Evolutionary conservation across 2,329 filamentous ascomycete species (phyloP).

Genomic region (Aspergillus tanneri): DNA sequence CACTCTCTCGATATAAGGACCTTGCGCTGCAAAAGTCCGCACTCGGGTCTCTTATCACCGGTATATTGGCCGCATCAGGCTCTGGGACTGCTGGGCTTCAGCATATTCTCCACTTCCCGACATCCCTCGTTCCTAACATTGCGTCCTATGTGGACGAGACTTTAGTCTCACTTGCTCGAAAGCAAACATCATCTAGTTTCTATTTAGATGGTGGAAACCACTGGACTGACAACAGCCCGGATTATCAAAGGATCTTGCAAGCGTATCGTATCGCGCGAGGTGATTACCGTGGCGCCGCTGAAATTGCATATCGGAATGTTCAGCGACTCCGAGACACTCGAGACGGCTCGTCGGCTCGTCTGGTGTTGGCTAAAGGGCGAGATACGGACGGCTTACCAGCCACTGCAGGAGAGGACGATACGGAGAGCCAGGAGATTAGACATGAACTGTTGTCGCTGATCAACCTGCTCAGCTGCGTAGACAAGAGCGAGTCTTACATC

Average conservation of each 20-base stretch:
- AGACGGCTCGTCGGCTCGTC: slow-evolving; percentile 34
- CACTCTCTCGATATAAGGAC: slow-evolving; percentile 71
- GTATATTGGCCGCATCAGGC: slow-evolving; percentile 42
- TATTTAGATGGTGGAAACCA: slow-evolving; percentile 39
- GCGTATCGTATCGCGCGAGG: slow-evolving; percentile 80
- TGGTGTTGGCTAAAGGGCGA: slow-evolving; percentile 38
- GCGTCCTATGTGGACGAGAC: slow-evolving; percentile 76
- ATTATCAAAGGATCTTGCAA: slow-evolving; percentile 87
- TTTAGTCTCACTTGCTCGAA: slow-evolving; percentile 68
- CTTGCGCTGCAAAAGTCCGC: slow-evolving; percentile 68
- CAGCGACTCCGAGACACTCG: slow-evolving; percentile 48
- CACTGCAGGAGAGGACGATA: slow-evolving; percentile 41
- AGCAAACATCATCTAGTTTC: slow-evolving; percentile 61
- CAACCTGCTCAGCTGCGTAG: slow-evolving; percentile 85
- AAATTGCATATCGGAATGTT: slow-evolving; percentile 56
- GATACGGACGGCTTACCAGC: slow-evolving; percentile 32
- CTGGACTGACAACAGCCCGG: slow-evolving; percentile 48
- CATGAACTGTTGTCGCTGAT: slow-evolving; percentile 86
- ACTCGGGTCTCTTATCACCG: slow-evolving; percentile 64
- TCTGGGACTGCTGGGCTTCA: slow-evolving; percentile 50
- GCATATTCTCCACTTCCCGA: slow-evolving; percentile 70
- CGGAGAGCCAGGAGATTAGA: slow-evolving; percentile 54
- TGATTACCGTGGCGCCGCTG: slow-evolving; percentile 78
- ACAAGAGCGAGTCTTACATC: slow-evolving; percentile 75
- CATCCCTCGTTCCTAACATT: slow-evolving; percentile 62